Evolutionary conservation across 768 basidiomycete species (phyloP), one percentile per base, ranked within the genome.

Genomic region (Pleurotus tuoliensis): DNA sequence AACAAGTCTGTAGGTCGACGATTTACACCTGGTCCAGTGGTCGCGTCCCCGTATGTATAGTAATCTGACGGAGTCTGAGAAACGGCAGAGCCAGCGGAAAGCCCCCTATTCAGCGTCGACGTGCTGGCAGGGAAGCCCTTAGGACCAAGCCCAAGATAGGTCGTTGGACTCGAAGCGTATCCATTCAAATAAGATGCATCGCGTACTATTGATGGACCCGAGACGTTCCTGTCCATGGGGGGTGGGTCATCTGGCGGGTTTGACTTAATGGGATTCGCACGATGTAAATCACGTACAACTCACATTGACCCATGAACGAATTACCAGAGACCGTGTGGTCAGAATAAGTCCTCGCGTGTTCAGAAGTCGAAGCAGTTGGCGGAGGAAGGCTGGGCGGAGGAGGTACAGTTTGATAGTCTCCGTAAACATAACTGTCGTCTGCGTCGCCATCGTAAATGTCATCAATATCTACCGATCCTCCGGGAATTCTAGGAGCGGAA

Each of bases 31-130:
- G 56, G 56, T n/a, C 25, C 40, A 3, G 41, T 20, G 18, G 16
- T 49, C 27, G 52, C 30, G 45, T 60, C 61, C 3, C 45, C 47
- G 27, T 49, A 61, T 58, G 41, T 53, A 15, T 53, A 49, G 41
- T 56, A 56, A 59, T 58, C 64, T 43, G 58, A 63, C 47, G 48
- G n/a, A 58, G 45, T 55, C 58, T 46, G 65, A 59, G 69, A 71
- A 15, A 41, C 54, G 41, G 64, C 63, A 13, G 69, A 71, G 20
- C 60, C 50, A 11, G 58, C 47, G 3, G 71, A 72, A 54, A 67
- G 67, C 11, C 68, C 70, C 13, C 70, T 67, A 37, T 68, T 62
- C 9, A 72, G 47, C 1, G 65, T 61, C 11, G 39, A 53, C 39
- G 51, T 53, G 18, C 38, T 40, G n/a, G 38, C 7, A 3, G 51